Percentiles rank a stretch among this genome's conserved stretches.
Evolutionary conservation across 78 protist species (phyloP).

Genomic region (Chrysochromulina parva): DNA sequence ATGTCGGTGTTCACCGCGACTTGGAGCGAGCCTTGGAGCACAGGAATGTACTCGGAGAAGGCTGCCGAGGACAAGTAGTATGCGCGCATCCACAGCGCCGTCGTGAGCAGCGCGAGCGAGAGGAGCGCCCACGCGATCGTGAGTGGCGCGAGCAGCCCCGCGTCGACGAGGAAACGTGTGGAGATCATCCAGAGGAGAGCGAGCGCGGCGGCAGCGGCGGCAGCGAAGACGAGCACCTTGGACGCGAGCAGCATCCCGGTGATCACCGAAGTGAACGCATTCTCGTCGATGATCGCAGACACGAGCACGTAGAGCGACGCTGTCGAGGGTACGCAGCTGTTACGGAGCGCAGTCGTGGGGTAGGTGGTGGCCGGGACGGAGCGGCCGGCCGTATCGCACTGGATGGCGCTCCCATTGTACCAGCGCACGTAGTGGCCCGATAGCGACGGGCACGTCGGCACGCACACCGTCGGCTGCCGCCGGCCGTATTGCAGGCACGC

Average conservation of each 20-base stretch:
- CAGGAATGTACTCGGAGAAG: not conserved
- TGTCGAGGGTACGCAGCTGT: not conserved
- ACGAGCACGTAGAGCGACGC: conserved; percentile 24
- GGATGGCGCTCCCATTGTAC: not conserved
- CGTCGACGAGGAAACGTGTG: not conserved
- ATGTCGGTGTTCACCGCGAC: not conserved
- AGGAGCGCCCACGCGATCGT: not conserved
- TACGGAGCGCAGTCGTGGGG: not conserved
- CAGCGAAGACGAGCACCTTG: not conserved
- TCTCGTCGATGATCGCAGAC: not conserved
- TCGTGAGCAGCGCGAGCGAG: not conserved
- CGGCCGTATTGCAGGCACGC: conserved; percentile 2
- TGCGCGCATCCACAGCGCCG: not conserved
- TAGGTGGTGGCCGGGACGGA: conserved; percentile 3
- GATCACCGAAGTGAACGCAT: not conserved
- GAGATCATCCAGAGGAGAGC: too few species aligned
- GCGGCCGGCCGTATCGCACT: not conserved
- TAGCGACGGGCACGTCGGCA: not conserved
- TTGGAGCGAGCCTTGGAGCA: not conserved
- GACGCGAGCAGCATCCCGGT: not conserved
- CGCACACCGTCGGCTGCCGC: conserved; percentile 6
- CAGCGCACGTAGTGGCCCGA: conserved; percentile 20
- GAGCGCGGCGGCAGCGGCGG: not conserved
- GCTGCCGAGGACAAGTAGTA: not conserved
- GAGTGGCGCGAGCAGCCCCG: not conserved